Percentiles rank a stretch among this genome's conserved stretches.
Evolutionary conservation across 2,329 filamentous ascomycete species (phyloP).

Genomic region (Metarhizium anisopliae): DNA sequence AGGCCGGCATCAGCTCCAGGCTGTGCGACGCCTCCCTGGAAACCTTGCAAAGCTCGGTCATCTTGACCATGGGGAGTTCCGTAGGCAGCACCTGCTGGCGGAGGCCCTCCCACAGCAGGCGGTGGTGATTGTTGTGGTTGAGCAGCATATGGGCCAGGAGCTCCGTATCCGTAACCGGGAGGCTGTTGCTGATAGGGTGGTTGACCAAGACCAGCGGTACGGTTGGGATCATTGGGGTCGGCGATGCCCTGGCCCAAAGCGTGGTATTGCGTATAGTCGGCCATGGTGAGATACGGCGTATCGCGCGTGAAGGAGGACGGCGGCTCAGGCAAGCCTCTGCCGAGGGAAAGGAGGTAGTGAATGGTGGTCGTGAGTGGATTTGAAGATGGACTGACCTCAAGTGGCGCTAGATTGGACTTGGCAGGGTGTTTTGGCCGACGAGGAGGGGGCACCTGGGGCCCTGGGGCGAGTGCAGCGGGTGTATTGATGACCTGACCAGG

Average conservation of each 20-base stretch:
- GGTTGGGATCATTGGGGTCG: conserved; percentile 46
- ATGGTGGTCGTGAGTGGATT: neutral
- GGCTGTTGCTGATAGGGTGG: conserved; percentile 43
- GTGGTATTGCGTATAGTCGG: conserved; percentile 47
- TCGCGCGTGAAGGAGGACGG: neutral
- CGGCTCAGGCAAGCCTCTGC: conserved; percentile 3
- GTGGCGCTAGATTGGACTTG: too few relatives aligned
- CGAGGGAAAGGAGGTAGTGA: conserved; percentile 1
- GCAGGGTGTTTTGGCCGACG: too few relatives aligned
- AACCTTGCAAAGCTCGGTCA: conserved; percentile 18
- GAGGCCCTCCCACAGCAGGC: neutral
- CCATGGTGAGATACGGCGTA: conserved; percentile 29
- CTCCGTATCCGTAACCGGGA: conserved; percentile 19
- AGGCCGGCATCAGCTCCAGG: conserved; percentile 40
- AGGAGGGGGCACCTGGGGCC: too few relatives aligned
- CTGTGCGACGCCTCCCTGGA: conserved; percentile 18
- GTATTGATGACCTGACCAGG: too few relatives aligned
- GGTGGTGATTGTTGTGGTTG: conserved; percentile 3
- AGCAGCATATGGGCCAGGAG: conserved; percentile 10
- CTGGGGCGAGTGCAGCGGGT: too few relatives aligned
- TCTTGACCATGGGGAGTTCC: conserved; percentile 22
- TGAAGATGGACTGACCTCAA: too few relatives aligned
- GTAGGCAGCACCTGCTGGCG: conserved; percentile 17
- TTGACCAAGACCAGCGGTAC: conserved; percentile 37
- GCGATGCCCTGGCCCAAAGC: conserved; percentile 46